These are phyloP conservation scores for Akanthomyces muscarius DNA, from an alignment of 2,329 filamentous ascomycete genomes.

Conservation along the genomic window DNA sequence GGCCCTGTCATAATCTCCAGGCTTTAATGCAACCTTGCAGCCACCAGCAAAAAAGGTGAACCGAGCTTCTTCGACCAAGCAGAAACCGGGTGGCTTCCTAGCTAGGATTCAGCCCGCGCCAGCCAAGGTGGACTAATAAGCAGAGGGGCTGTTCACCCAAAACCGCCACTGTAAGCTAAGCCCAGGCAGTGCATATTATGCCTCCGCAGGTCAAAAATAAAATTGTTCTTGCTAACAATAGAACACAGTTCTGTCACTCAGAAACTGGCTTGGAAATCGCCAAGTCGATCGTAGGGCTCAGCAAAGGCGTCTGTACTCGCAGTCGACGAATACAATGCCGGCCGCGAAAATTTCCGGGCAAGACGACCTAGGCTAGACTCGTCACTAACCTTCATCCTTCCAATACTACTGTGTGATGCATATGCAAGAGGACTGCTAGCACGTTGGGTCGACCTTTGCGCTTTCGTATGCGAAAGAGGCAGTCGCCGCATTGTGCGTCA, in stretches of 20 bases:
- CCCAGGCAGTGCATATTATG: neutral
- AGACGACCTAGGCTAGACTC: neutral
- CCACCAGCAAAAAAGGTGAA: neutral
- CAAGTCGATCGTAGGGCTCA: neutral
- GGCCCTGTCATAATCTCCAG: neutral
- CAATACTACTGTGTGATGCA: neutral
- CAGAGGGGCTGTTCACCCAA: neutral
- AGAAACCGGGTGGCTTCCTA: neutral
- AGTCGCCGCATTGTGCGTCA: neutral
- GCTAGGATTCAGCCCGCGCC: neutral
- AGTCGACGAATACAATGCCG: neutral
- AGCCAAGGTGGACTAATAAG: neutral
- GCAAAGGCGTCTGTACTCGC: neutral
- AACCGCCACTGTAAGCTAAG: slow-evolving; percentile 5
- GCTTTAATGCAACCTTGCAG: neutral
- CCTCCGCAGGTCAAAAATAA: neutral
- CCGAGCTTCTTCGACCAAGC: neutral
- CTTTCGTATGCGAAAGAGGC: neutral
- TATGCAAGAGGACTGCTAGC: neutral
- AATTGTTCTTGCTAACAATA: neutral
- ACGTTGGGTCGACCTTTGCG: neutral
- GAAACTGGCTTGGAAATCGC: neutral
- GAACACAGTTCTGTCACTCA: neutral
- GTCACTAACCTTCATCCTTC: neutral
- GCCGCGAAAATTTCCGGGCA: neutral